phyloP scores from a whole-genome alignment of 1,284 basidiomycete species.

The Papiliotrema terrestris region DNA sequence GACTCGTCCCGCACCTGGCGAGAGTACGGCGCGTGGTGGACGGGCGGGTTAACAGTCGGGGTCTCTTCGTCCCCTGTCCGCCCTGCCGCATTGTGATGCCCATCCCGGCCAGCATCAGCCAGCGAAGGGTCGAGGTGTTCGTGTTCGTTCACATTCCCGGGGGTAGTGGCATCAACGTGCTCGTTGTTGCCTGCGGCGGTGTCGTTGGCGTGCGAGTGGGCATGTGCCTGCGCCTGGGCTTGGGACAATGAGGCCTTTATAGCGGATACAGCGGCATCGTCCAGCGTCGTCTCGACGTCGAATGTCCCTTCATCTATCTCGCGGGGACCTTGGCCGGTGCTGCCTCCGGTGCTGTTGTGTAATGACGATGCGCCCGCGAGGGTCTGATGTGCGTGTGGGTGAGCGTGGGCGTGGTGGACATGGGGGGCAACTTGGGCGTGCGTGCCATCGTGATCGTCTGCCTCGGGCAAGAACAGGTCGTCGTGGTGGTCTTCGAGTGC shows the following conservation, averaged over 20 bases:
- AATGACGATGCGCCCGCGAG: background rate
- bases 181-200: background rate
- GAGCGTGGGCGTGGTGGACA: background rate
- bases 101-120: background rate
- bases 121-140: no score
- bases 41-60: constrained; percentile 12
- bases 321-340: background rate
- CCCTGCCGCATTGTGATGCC: background rate
- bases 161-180: background rate
- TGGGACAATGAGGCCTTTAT: constrained; percentile 22
- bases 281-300: background rate
- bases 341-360: constrained; percentile 1
- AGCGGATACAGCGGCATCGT: constrained; percentile 10
- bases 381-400: no score
- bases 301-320: background rate
- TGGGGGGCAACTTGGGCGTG: background rate
- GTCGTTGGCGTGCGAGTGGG: background rate
- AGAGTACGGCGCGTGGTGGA: constrained; percentile 30
- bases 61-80: constrained; percentile 5
- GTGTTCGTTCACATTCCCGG: background rate
- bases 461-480: constrained; percentile 7
- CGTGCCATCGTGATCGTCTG: background rate
- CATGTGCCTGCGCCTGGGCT: constrained; percentile 14
- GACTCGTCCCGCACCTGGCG: constrained; percentile 27
- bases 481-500: constrained; percentile 3